Base-by-base conservation (phyloP, 768 basidiomycete genomes). In the Tricholoma terreum region DNA sequence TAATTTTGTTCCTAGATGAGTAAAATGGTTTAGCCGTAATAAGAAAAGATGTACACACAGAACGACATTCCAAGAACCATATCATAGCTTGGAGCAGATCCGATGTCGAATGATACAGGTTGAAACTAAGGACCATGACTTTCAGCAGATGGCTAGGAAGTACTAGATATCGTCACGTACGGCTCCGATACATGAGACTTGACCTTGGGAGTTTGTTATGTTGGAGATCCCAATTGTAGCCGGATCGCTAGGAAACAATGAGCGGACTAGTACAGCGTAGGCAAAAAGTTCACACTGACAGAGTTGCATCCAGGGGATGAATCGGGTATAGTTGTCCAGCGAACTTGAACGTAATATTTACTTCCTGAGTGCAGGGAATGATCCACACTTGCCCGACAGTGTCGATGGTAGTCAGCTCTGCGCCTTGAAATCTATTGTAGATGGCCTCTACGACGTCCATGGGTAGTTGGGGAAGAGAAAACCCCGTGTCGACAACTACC, bases 51-150 rank as follows among this genome's bases (percentile, higher is more conserved):
- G 22, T 6, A 76, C 84, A 64, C 61, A 86, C 86, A 69, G 72
- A 89, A 89, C 8, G 82, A 78, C 85, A 89, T 89, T 55, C 89
- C 89, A 45, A 90, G 74, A 45, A 90, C 80, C 67, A 86, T 79
- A 64, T 89, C 87, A 59, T 77, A 89, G 27, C 68, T 75, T 27
- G 79, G 74, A 52, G 62, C 64, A 6, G 58, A 22, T 38, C 76
- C 76, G 40, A 71, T 67, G 50, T 79, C 74, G 48, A 78, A 82
- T 7, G 80, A 78, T 42, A 83, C 80, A 6, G 88, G 87, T 61
- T 90, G 89, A 73, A 89, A 90, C 87, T 89, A 57, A 27, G 12
- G 24, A 40, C 38, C 15, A 22, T 22, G 19, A 56, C 21, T 52
- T 43, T 40, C 52, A 19, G 52, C 34, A 52, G 57, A 15, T 50